Percentiles rank a stretch among this genome's conserved stretches.
Conservation (phyloP, 345 rosid species). For the Carallia brachiata region DNA sequence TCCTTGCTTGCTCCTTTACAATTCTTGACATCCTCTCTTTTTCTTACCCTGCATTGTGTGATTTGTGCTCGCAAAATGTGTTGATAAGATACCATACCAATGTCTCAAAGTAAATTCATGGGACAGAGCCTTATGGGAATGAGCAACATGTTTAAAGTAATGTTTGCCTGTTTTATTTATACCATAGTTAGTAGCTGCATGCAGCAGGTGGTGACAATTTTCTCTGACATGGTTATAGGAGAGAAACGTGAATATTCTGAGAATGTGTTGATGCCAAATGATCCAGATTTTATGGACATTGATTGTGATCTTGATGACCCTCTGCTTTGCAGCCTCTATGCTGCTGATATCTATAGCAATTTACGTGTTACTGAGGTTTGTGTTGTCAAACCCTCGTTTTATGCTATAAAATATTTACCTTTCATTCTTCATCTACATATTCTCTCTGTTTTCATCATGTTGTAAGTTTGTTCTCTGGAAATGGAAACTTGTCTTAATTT, state of each 20-base stretch:
- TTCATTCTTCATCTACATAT: not conserved
- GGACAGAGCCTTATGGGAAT: not conserved
- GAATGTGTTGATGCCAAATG: slow-evolving; percentile 29
- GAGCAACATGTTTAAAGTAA: not conserved
- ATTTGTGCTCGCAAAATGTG: too few species aligned
- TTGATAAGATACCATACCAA: too few species aligned
- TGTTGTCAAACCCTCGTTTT: not conserved
- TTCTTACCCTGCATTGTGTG: too few species aligned
- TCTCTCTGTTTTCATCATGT: not conserved
- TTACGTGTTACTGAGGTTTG: slow-evolving; percentile 82
- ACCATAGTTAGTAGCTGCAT: not conserved
- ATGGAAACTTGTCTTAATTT: too few species aligned
- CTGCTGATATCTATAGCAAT: slow-evolving; percentile 61
- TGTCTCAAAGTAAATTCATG: slow-evolving; percentile 1
- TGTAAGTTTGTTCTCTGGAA: too few species aligned
- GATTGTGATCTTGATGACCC: slow-evolving; percentile 64
- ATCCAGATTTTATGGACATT: slow-evolving; percentile 47
- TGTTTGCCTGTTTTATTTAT: not conserved
- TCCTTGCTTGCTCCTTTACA: too few species aligned
- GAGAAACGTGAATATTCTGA: slow-evolving; percentile 30
- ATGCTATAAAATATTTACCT: not conserved
- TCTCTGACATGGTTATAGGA: slow-evolving; percentile 34
- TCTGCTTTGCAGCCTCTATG: slow-evolving; percentile 72
- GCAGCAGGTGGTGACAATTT: slow-evolving; percentile 16
- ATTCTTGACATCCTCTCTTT: too few species aligned